Base-by-base conservation (phyloP, 2,329 filamentous ascomycete genomes). In the Xylariaceae sp. region DNA sequence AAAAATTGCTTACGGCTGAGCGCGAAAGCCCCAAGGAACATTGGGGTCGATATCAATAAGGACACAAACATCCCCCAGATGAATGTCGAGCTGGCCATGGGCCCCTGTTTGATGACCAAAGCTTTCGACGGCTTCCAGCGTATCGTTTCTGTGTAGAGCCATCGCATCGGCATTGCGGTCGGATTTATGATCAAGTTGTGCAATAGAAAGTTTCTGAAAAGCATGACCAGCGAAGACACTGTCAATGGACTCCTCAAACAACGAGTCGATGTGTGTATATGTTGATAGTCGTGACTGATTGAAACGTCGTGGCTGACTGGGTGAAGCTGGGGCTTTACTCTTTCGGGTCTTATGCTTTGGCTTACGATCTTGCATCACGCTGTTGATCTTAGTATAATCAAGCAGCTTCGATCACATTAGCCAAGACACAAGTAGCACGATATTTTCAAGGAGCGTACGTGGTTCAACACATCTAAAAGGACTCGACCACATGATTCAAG, bases 311-410 rank as follows among this genome's bases (percentile, higher is more conserved):
- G 27, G 56, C 45, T 6, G 43, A 47, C 33, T 18, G 19, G 39
- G 19, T 40, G 42, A n/a, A 38, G 9, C 39, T 31, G 49, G 31
- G 39, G 30, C 27, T 42, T 39, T 53, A 31, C 7, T 30, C 35
- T 32, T 47, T 12, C 31, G 11, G 36, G 38, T 44, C 44, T 9
- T 47, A 46, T 10, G 41, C 31, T 5, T 55, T 44, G 33, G 15
- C 38, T 57, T 57, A 11, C 58, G 56, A 27, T 41, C 44, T 31
- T 53, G 62, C 14, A 66, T 40, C 17, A 55, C 62, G 33, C 63
- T 70, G 58, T 77, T 75, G 47, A 83, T 75, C 53, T 82, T 81
- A 31, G 76, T 76, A 45, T 75, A 81, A 44, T 77, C 74, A 1
- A 77, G 69, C 2, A 80, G 67, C 44, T 45, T 14, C 14, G 6